phyloP scores from a whole-genome alignment of 1,139 yeast species.

The Diutina mesorugosa region DNA sequence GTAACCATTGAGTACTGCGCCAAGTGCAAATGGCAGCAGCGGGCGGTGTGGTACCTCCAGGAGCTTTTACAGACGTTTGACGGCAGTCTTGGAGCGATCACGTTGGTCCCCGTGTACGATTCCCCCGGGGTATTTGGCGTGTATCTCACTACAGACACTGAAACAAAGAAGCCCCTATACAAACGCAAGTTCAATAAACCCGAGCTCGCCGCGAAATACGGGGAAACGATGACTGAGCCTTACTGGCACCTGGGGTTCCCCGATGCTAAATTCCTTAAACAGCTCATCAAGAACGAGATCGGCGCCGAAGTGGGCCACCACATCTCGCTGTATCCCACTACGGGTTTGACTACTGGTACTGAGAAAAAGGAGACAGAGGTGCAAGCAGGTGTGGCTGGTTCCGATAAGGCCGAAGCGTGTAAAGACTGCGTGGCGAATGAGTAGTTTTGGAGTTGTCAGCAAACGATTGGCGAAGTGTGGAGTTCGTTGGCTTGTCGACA shows the following conservation, averaged over 20 bases:
- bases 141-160: not conserved
- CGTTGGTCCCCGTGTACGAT: slow-evolving; percentile 26
- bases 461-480: not conserved
- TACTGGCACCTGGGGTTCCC: slow-evolving; percentile 34
- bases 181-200: slow-evolving; percentile 24
- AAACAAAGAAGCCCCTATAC: slow-evolving; percentile 14
- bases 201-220: slow-evolving; percentile 2
- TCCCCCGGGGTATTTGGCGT: slow-evolving; percentile 28
- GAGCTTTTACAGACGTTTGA: slow-evolving; percentile 32
- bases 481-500: no score
- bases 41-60: slow-evolving; percentile 35
- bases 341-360: not conserved
- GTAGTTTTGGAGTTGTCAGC: not conserved
- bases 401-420: not conserved
- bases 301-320: slow-evolving; percentile 2
- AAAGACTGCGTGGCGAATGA: not conserved
- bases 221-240: slow-evolving; percentile 14
- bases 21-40: slow-evolving; percentile 35
- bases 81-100: slow-evolving; percentile 17
- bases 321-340: not conserved
- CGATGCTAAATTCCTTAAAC: slow-evolving; percentile 28
- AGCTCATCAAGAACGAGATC: slow-evolving; percentile 17
- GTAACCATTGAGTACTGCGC: slow-evolving; percentile 28
- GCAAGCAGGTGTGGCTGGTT: no score
- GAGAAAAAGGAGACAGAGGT: not conserved